Conservation (phyloP, 2,329 filamentous ascomycete genomes). For the Chaetomium olivaceum region DNA sequence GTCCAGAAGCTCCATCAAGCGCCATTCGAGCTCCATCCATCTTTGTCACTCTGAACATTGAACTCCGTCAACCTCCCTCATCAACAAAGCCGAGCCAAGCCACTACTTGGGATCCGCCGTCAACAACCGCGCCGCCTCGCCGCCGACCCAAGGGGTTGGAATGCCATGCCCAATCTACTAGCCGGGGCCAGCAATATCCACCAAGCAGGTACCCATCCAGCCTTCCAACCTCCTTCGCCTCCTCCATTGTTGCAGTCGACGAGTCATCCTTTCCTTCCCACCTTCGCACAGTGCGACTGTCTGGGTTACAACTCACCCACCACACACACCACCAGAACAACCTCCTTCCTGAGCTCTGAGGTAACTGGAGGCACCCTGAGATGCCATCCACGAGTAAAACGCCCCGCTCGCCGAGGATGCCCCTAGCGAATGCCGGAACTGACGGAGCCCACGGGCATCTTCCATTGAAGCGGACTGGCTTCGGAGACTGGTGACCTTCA, state of each 20-base stretch:
- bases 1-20: neutral
- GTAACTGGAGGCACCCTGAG: neutral
- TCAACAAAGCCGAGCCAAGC: neutral
- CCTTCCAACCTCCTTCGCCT: neutral
- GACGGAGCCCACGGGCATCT: constrained; percentile 9
- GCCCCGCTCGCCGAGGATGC: neutral
- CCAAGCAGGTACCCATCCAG: neutral
- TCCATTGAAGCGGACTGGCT: neutral
- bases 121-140: neutral
- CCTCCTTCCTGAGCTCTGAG: neutral
- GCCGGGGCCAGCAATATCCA: neutral
- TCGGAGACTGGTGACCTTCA: neutral
- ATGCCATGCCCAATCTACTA: neutral
- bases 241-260: neutral
- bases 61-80: neutral
- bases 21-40: neutral
- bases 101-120: constrained; percentile 2
- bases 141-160: constrained; percentile 12
- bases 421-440: constrained; percentile 7
- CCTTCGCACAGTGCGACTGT: constrained; percentile 6
- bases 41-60: neutral
- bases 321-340: neutral
- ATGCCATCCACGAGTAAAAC: neutral
- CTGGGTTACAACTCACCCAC: neutral
- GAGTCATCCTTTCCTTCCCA: neutral